Evolutionary conservation across 805 yeast species (phyloP).

Genomic region (Saccharomycopsis sp.): DNA sequence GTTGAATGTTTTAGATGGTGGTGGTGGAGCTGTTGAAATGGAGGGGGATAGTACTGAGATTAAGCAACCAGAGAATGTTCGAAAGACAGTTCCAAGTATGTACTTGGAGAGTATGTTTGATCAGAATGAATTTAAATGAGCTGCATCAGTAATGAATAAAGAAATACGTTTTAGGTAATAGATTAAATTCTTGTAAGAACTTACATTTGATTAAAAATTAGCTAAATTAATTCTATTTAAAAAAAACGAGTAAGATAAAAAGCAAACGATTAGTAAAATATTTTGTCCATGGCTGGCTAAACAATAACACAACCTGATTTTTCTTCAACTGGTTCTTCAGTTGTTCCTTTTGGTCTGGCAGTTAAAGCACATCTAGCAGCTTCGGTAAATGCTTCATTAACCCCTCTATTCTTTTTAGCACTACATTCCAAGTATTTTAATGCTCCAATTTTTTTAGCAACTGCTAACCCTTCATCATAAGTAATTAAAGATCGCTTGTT

Average conservation of each 20-base stretch:
- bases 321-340: constrained; percentile 34
- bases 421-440: constrained; percentile 93
- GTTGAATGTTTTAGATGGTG: neutral
- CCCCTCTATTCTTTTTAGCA: constrained; percentile 94
- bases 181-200: no score
- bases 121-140: constrained; percentile 9
- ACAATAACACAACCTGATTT: constrained; percentile 31
- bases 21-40: neutral
- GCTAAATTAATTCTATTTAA: no score
- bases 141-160: neutral
- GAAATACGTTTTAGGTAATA: no score
- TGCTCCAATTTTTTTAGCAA: constrained; percentile 92
- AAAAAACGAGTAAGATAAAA: no score
- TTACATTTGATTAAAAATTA: no score
- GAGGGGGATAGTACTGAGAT: constrained; percentile 3
- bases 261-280: neutral
- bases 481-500: constrained; percentile 51
- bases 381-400: constrained; percentile 98
- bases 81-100: constrained; percentile 21
- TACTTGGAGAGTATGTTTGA: constrained; percentile 20
- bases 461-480: constrained; percentile 88
- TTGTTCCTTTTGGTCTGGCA: constrained; percentile 76
- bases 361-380: constrained; percentile 95
- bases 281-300: neutral
- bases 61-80: constrained; percentile 11